Base-by-base conservation (phyloP, 2,329 filamentous ascomycete species). In the Hortaea werneckii region DNA sequence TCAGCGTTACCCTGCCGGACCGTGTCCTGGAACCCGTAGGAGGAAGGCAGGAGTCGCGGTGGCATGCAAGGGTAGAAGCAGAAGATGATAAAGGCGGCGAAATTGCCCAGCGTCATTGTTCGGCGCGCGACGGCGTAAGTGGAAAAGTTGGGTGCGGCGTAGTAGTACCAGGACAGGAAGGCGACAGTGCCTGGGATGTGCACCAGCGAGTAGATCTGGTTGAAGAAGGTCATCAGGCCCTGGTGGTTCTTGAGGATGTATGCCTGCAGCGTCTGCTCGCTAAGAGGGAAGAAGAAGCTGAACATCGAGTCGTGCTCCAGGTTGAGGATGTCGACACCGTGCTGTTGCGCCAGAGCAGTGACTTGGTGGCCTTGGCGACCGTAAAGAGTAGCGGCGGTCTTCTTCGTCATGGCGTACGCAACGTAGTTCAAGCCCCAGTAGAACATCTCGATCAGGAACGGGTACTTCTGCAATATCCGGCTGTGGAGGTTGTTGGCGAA, bases 361-460 rank as follows among this genome's bases (percentile, higher is more conserved):
- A 79, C 72, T 9, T 67, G 68, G 11, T 70, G 68, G 39, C 72
- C 70, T n/a, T 49, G 52, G 29, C 56, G 52, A 26, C 12, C 49
- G 45, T 61, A 59, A 39, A 60, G 26, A n/a, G 50, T 50, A 4
- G 50, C 51, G 26, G 57, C 56, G 11, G 54, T 51, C 37, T 53
- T 50, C 50, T 58, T 58, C 6, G 78, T 81, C 61, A 79, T 67
- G 34, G 74, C 70, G 65, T 84, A 84, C 58, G 82, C 79, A 40
- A 74, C 68, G 52, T 80, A 76, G 57, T 80, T 83, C 54, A 84
- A 70, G 38, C 75, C 71, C 81, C 81, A 85, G 66, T 85, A 85
- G 61, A 84, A 83, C 79, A 85, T 84, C 62, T 85, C 81, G 41
- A 85, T 73, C 45, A 85, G 62, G 58, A 85, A 85, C 4, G 82